Base-by-base conservation (phyloP, 108 stramenopile genomes). In the Cyclotella kingstonii region DNA sequence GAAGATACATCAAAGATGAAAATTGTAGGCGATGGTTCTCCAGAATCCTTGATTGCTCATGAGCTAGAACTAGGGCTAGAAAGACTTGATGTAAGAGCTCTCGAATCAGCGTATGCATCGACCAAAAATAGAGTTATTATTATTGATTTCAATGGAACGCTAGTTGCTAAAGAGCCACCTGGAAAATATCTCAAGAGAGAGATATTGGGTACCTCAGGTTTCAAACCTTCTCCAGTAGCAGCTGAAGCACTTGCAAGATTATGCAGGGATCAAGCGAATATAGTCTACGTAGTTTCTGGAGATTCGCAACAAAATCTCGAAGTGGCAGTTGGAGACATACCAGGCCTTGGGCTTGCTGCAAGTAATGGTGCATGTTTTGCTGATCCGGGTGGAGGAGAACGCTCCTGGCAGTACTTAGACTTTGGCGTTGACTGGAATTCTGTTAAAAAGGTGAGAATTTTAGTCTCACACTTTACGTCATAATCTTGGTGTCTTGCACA, bases 121-220 rank as follows among this genome's bases (percentile, higher is more conserved):
- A 64, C 92, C 3, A 79, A 64, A 56, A 78, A 78, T n/a, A 83
- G 99, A 15, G 92, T 99, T 19, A 85, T 99, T 51, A 56, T 99
- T 44, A 69, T 97, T 45, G 99, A 99, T 72, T 99, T 97, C 66
- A 98, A 97, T 45, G 98, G 99, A 3, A 97, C 97, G 2, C 86
- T 99, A 41, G 84, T 98, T 1, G 68, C 86, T 28, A 97, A 98
- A 60, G 98, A 98, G 68, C 93, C 91, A 5, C 74, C 81, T 21
- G 95, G 94, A 49, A 97, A 96, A 65, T 98, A 98, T 68, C 61
- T 99, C 49, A 99, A 99, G 73, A 82, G 94, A 44, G 95, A 96
- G 72, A 90, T 98, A 47, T 66, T 95, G 23, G 96, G 94, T 46
- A 87, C 81, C 21, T 93, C 81, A 52, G 96, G 91, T 14, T 84